These are phyloP conservation scores for Chlorella sorokiniana DNA, from an alignment of 139 green algal species.

Conservation along the genomic window DNA sequence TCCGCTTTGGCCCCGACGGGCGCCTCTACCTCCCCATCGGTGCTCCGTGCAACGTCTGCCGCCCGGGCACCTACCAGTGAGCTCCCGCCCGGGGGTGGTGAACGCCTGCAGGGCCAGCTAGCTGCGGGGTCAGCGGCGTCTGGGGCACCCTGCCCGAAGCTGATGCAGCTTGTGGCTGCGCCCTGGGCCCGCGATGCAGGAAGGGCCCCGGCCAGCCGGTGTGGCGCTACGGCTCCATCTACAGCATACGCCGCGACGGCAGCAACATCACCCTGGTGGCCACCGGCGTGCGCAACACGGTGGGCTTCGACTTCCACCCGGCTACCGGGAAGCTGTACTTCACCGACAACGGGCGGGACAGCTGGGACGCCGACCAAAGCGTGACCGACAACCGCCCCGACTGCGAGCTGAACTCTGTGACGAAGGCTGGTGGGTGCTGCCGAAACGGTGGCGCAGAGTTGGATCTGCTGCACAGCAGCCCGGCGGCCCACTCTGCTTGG, in stretches of 20 bases:
- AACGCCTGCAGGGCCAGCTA: not conserved
- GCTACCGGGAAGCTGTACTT: constrained; percentile 40
- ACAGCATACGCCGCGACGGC: not conserved
- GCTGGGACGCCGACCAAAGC: not conserved
- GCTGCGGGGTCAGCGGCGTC: no score
- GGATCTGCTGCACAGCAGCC: not conserved
- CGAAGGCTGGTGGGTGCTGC: not conserved
- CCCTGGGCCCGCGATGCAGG: no score
- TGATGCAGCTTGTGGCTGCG: no score
- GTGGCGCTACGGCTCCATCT: not conserved
- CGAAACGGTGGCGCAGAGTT: not conserved
- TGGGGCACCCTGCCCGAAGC: no score
- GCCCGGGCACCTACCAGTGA: not conserved
- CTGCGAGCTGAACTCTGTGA: constrained; percentile 34
- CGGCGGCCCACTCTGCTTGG: not conserved
- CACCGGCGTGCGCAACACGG: constrained; percentile 41
- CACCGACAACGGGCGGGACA: constrained; percentile 50
- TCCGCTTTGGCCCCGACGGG: constrained; percentile 39
- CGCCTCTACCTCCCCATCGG: constrained; percentile 42
- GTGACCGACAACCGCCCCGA: constrained; percentile 39
- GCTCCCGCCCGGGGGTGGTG: not conserved
- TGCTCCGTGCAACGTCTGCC: not conserved
- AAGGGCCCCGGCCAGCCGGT: not conserved
- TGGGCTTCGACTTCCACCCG: constrained; percentile 54
- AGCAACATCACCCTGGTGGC: not conserved